Evolutionary conservation across 176 grass and related monocot species (phyloP), one percentile per base, ranked within the genome.

Genomic region (Cymbopogon citratus): DNA sequence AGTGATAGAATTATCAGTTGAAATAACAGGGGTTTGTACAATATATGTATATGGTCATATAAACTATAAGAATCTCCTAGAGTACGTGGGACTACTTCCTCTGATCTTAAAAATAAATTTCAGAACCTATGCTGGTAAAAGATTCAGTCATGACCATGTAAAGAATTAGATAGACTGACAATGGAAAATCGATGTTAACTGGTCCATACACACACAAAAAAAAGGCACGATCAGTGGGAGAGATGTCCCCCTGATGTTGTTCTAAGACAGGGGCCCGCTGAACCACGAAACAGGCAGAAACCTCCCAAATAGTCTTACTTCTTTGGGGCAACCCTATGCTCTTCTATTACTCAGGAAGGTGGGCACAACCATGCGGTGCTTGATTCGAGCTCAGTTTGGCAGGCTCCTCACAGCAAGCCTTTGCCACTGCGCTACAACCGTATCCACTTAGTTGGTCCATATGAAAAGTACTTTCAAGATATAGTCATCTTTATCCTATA

Each of bases 21-120:
- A 77, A 77, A 19, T 66, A 78, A 73, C 57, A 78, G 65, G 76
- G 77, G 8, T 45, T 65, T 73, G 44, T 24, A 56, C n/a, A 13
- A 31, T 57, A 59, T 82, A 59, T 82, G 16, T 26, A 57, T 10
- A 76, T 66, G 74, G 12, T 31, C 36, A 69, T 16, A 63, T 39
- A 29, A 52, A 41, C 56, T 34, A 71, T 57, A 83, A 15, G 23
- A 83, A 77, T 13, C 38, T 51, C 75, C 39, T 87, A 49, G 27
- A 27, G 21, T 81, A 10, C 38, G 36, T 6, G 12, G 38, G 39
- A 71, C n/a, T 44, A 69, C 66, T 69, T 71, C 68, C n/a, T 71
- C 39, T 26, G 2, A 71, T 26, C 41, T 12, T 3, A 44, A 70
- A 12, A 26, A 71, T 13, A 71, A 71, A 23, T 27, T 27, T 45